Base-by-base conservation (phyloP, 2,329 filamentous ascomycete species). In the Graphilbum sp. region DNA sequence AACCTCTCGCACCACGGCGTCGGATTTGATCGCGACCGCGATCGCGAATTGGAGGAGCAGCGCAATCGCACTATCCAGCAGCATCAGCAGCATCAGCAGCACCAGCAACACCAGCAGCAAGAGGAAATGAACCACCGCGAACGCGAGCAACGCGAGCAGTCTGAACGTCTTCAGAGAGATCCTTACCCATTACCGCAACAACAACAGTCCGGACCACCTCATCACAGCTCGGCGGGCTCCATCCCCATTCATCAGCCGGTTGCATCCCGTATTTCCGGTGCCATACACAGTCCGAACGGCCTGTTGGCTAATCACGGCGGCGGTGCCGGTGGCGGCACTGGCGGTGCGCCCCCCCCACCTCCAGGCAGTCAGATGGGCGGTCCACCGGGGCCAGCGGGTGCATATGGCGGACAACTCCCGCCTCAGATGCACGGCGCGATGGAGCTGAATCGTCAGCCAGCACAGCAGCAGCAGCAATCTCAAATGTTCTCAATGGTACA, bases 211-310 rank as follows among this genome's bases (percentile, higher is more conserved):
- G 53, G 57, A 36, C 72, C 81, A 43, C 75, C 79, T 20, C 85
- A 90, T 52, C 87, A 95, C 56, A 90, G 80, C 59, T 87, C 83
- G 52, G 78, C 83, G 30, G 84, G 80, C 41, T 85, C 87, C 3
- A 83, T 94, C 39, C 85, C 87, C 39, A 79, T 96, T 49, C 88
- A 96, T 58, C 88, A 96, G 57, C 88, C 88, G 5, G 86, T 95
- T 42, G 88, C 88, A 44, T 75, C 86, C 53, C 67, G 87, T 58
- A 66, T 85, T 45, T 62, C 79, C 41, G 80, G 77, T 45, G 80
- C 84, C 37, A 92, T 95, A 40, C 88, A 94, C 54, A 92, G 86
- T 34, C 88, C 88, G 2, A 88, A 90, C 47, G 88, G 88, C 9
- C 68, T 96, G 27, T 72, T 96, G 30, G 73, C 79, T 9, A 84